A percentile compares a stretch with the other conserved stretches of the same genome.
Evolutionary conservation across 768 basidiomycete species (phyloP).

Genomic region (Mycena venus): DNA sequence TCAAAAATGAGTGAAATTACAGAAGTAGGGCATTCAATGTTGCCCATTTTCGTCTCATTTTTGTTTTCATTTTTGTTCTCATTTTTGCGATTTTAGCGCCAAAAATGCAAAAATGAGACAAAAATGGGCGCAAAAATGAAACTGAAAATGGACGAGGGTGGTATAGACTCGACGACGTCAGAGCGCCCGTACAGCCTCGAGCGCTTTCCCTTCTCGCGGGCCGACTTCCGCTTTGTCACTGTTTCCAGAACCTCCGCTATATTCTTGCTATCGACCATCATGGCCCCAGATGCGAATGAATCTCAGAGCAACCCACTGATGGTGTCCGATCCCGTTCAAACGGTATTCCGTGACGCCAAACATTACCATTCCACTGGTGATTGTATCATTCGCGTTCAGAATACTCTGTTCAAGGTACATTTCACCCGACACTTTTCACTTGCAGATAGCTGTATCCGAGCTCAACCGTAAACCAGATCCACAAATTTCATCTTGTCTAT

Average conservation of each 20-base stretch:
- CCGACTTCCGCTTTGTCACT: not conserved
- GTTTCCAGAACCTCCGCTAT: not conserved
- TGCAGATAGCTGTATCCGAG: not conserved
- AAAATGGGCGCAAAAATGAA: too few relatives aligned
- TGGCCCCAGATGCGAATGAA: not conserved
- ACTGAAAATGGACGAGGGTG: too few relatives aligned
- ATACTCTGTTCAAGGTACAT: constrained; percentile 2
- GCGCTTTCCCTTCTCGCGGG: not conserved
- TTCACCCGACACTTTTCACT: not conserved
- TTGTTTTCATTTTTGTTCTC: too few relatives aligned
- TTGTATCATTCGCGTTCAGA: constrained; percentile 1
- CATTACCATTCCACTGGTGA: constrained; percentile 4
- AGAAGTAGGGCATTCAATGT: too few relatives aligned
- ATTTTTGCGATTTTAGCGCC: too few relatives aligned
- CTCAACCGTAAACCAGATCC: constrained; percentile 1
- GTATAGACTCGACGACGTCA: too few relatives aligned
- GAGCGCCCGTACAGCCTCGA: not conserved
- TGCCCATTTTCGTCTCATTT: too few relatives aligned
- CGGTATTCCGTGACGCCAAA: not conserved
- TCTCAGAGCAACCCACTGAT: not conserved
- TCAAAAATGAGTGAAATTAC: too few relatives aligned
- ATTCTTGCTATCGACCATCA: not conserved
- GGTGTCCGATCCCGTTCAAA: not conserved
- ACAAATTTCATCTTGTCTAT: not conserved
- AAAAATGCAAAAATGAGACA: too few relatives aligned